Conservation (phyloP, 768 basidiomycete genomes). For the Cystofilobasidium bisporidii region DNA sequence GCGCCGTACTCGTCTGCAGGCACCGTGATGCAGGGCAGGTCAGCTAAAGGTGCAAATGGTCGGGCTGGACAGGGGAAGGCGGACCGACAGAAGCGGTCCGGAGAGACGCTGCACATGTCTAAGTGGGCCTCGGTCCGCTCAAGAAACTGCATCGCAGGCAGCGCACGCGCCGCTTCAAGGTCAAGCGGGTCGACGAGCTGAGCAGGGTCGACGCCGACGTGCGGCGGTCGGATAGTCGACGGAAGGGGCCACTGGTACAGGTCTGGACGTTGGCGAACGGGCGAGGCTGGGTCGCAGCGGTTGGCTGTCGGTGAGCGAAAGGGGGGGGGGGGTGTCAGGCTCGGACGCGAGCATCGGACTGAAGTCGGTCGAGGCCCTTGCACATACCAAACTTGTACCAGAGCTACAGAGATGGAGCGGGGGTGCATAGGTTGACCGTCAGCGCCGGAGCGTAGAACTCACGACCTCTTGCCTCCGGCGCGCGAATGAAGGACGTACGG, state of each 20-base stretch:
- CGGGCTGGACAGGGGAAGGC: no score
- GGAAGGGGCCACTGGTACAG: conserved; percentile 1
- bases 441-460: no score
- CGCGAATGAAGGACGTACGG: no score
- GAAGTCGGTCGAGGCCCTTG: no score
- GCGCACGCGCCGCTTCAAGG: background rate
- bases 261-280: background rate
- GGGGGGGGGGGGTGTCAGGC: no score
- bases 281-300: conserved; percentile 5
- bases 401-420: background rate
- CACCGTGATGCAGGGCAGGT: no score
- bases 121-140: background rate
- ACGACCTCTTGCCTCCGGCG: no score
- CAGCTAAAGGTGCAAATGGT: no score
- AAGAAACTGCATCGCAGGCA: background rate
- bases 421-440: no score
- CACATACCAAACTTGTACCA: conserved; percentile 15
- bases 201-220: background rate
- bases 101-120: conserved; percentile 10
- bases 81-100: conserved; percentile 16
- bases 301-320: no score
- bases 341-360: no score
- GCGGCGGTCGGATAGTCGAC: conserved; percentile 7
- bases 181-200: background rate
- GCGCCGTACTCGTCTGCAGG: conserved; percentile 10